Percentiles rank a stretch among this genome's conserved stretches.
Evolutionary conservation across 805 yeast species (phyloP).

Genomic region (Candida sithepensis): DNA sequence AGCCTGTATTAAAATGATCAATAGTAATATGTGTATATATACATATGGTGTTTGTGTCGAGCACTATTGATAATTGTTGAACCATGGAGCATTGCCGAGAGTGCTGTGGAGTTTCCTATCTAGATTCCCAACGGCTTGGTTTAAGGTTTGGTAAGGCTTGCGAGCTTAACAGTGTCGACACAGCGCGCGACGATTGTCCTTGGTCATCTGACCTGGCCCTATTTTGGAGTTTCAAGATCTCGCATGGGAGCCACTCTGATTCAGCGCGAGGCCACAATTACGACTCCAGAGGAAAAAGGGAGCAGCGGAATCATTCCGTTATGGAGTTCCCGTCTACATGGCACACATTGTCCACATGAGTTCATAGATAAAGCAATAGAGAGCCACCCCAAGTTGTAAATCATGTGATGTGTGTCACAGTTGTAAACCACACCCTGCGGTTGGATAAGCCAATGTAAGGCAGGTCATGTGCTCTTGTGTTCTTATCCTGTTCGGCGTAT

Average conservation of each 20-base stretch:
- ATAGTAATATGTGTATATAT: too few species aligned
- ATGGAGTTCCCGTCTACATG: too few species aligned
- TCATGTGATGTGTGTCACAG: not conserved
- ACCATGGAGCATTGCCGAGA: too few species aligned
- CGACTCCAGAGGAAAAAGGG: not conserved
- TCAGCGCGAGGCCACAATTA: not conserved
- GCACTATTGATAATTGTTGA: too few species aligned
- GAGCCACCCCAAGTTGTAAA: not conserved
- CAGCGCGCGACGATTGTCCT: not conserved
- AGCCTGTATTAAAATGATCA: too few species aligned
- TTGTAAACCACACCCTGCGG: not conserved
- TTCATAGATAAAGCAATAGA: too few species aligned
- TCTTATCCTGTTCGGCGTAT: not conserved
- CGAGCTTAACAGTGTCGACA: not conserved
- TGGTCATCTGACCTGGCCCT: conserved; percentile 1
- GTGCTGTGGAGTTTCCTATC: too few species aligned
- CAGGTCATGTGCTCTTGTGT: not conserved
- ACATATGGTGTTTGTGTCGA: too few species aligned
- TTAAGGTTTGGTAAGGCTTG: too few species aligned
- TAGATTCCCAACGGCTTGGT: too few species aligned
- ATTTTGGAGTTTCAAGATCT: not conserved
- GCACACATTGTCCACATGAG: too few species aligned
- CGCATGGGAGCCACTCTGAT: not conserved
- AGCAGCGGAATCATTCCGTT: not conserved
- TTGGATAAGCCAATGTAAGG: not conserved